Percentiles rank a stretch among this genome's conserved stretches.
Conservation (phyloP, 352 stramenopile genomes). For the Phytopythium chamaehyphon region DNA sequence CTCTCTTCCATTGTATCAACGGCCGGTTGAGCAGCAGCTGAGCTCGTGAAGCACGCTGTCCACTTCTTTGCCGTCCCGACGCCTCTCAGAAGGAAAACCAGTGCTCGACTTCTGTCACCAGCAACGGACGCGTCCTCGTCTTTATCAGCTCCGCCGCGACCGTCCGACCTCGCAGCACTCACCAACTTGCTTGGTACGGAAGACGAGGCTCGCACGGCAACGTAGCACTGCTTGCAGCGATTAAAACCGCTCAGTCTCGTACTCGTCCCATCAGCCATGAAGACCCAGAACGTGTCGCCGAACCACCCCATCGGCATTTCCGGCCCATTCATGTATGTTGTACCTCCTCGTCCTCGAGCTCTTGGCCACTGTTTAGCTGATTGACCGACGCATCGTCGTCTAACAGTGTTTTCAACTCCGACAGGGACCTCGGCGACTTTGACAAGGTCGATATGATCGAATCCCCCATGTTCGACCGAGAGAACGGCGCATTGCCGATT, state of each 20-base stretch:
- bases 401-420: slow-evolving; percentile 2
- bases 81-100: not conserved
- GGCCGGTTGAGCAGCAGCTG: not conserved
- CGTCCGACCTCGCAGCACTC: slow-evolving; percentile 4
- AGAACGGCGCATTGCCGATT: not conserved
- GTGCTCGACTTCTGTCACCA: not conserved
- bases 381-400: slow-evolving; percentile 1
- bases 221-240: not conserved
- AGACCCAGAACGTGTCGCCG: slow-evolving; percentile 3
- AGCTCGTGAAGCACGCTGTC: not conserved
- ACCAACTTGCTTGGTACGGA: slow-evolving; percentile 8
- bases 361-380: not conserved
- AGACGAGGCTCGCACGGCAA: not conserved
- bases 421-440: slow-evolving; percentile 19
- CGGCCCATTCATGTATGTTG: slow-evolving; percentile 4
- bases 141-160: slow-evolving; percentile 3
- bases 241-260: not conserved
- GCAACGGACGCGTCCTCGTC: not conserved
- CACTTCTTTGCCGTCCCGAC: not conserved
- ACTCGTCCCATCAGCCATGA: slow-evolving; percentile 1
- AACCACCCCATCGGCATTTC: not conserved
- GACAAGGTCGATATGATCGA: slow-evolving; percentile 34
- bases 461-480: slow-evolving; percentile 20
- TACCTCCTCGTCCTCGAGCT: too few relatives aligned
- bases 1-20: slow-evolving; percentile 5